These are phyloP conservation scores for Trichoderma polysporum DNA, from an alignment of 2,329 filamentous ascomycete genomes.

Conservation along the genomic window DNA sequence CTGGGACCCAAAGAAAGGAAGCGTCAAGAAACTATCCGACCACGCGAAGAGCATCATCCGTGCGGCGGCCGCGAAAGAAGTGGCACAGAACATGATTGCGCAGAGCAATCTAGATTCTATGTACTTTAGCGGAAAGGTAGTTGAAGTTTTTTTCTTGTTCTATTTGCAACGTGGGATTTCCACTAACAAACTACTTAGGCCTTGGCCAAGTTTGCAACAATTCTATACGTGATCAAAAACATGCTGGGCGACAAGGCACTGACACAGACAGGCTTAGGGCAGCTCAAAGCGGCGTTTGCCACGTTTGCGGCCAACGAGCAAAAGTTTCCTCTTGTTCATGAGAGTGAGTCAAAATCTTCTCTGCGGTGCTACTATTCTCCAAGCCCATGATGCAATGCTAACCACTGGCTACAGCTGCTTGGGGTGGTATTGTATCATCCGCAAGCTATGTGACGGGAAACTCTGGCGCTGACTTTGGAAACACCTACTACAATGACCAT, in stretches of 20 bases:
- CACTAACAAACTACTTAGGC: conserved; percentile 43
- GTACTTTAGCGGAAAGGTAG: conserved; percentile 86
- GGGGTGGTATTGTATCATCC: conserved; percentile 79
- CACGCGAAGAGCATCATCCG: conserved; percentile 60
- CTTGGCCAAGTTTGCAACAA: conserved; percentile 71
- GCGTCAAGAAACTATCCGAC: conserved; percentile 47
- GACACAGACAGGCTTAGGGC: conserved; percentile 56
- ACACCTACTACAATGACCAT: conserved; percentile 78
- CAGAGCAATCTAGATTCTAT: conserved; percentile 80
- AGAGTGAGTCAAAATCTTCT: conserved; percentile 46
- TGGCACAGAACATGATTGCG: conserved; percentile 70
- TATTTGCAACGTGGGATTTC: not conserved
- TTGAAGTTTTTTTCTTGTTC: conserved; percentile 18
- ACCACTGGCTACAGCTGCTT: conserved; percentile 48
- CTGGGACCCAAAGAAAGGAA: conserved; percentile 61
- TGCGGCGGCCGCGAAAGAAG: conserved; percentile 66
- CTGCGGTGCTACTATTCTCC: not conserved
- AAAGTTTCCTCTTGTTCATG: conserved; percentile 63
- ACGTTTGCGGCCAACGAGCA: conserved; percentile 68
- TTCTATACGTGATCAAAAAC: conserved; percentile 65
- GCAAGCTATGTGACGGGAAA: conserved; percentile 71
- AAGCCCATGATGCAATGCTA: not conserved
- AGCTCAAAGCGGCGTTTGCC: conserved; percentile 65
- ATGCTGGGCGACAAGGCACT: conserved; percentile 59
- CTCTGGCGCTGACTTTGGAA: conserved; percentile 78